Conservation (phyloP, 192 early-diverging fungal genomes). For the Entomortierella parvispora region DNA sequence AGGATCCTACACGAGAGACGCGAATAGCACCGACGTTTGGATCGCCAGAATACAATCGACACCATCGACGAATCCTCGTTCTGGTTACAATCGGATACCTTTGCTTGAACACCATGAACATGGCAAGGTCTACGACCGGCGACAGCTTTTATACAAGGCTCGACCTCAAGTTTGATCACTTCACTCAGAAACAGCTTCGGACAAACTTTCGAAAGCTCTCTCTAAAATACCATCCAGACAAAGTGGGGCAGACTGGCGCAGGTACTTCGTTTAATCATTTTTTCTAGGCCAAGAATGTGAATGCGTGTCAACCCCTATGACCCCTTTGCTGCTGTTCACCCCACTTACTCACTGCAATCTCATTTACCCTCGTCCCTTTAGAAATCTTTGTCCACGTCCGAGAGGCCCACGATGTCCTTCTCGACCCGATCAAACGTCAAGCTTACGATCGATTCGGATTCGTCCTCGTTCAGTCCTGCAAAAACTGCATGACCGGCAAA, state of each 20-base stretch:
- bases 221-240: slow-evolving; percentile 30
- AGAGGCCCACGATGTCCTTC: slow-evolving; percentile 11
- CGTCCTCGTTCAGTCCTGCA: no score
- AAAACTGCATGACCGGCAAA: slow-evolving; percentile 20
- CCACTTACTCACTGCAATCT: slow-evolving; percentile 6
- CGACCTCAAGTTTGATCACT: slow-evolving; percentile 1
- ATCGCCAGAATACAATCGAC: not conserved
- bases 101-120: not conserved
- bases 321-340: not conserved
- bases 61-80: not conserved
- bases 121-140: not conserved
- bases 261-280: no score
- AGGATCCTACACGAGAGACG: no score
- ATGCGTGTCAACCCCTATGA: not conserved
- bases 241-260: slow-evolving; percentile 15
- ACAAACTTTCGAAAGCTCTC: slow-evolving; percentile 21
- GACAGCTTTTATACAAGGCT: slow-evolving; percentile 7
- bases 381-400: slow-evolving; percentile 18
- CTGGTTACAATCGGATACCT: slow-evolving; percentile 1
- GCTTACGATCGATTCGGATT: slow-evolving; percentile 21
- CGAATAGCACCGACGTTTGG: not conserved
- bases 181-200: slow-evolving; percentile 16
- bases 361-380: not conserved
- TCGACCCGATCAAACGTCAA: slow-evolving; percentile 4
- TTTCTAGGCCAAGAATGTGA: not conserved